Evolutionary conservation across 768 basidiomycete genomes (phyloP), one percentile per base, ranked within the genome.

Genomic region (Chalciporus sphaerocephalus): DNA sequence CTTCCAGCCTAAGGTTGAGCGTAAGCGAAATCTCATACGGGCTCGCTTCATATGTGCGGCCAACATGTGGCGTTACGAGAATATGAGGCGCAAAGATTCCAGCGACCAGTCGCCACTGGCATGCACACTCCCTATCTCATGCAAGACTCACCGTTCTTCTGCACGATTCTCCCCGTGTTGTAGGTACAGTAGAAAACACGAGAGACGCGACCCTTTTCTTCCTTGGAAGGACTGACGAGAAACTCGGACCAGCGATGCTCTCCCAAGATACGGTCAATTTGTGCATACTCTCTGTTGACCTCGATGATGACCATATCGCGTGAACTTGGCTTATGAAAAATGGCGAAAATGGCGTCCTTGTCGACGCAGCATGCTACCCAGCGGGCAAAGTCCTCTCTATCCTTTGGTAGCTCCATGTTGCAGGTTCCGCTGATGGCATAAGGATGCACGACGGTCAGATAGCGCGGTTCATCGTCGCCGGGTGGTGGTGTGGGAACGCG

Each of bases 281-380:
- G 38, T 3, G 51, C 39, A 21, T 65, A 69, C 1, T 55, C 40
- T 17, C 69, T 60, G 20, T 48, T 59, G 21, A 76, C 54, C 36
- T 75, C 75, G 47, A 76, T 60, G 40, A 76, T 69, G 35, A 77
- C 64, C 65, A 70, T 73, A 40, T 63, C 71, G 9, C 67, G 72
- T 1, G 75, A 70, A 20, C 62, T 57, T 0, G 75, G 75, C 42
- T 74, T 75, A 56, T 75, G 63, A 38, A 65, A 75, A 42, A 76
- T 58, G 1, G 74, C 65, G 16, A 65, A 62, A 25, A 76, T 54
- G 8, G 62, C 50, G 1, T 64, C 44, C 36, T 64, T 58, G 18
- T 65, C 62, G 34, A 69, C 63, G 51, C 68, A 68, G 33, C 67
- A 70, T 0, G 71, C 72, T 12, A 76, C 57, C 76, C 75, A 76